Evolutionary conservation across 352 stramenopile genomes (phyloP).

Genomic region (Phytophthora citrophthora): DNA sequence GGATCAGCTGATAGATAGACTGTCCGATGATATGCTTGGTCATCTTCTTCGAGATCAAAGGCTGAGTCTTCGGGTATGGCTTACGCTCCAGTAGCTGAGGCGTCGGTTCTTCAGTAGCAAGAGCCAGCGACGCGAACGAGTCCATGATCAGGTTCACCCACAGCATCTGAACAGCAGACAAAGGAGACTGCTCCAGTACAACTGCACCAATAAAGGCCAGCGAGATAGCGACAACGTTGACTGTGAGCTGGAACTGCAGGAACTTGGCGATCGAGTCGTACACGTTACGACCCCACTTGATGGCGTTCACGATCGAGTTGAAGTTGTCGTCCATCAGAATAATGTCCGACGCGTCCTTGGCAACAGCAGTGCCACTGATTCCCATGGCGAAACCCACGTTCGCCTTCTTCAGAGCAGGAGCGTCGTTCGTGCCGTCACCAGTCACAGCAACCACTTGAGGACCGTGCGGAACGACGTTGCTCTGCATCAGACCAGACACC

Average conservation of each 20-base stretch:
- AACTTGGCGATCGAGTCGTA: constrained; percentile 98
- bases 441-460: constrained; percentile 95
- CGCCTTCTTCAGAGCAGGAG: constrained; percentile 94
- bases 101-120: constrained; percentile 94
- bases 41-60: constrained; percentile 94
- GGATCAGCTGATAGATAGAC: constrained; percentile 88
- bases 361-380: constrained; percentile 93
- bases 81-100: constrained; percentile 86
- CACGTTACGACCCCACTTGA: constrained; percentile 96
- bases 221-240: constrained; percentile 94
- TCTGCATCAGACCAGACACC: constrained; percentile 68
- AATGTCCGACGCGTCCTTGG: constrained; percentile 96
- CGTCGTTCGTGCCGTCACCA: constrained; percentile 96
- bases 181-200: constrained; percentile 63
- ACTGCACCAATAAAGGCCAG: constrained; percentile 90
- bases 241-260: constrained; percentile 96
- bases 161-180: constrained; percentile 96
- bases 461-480: constrained; percentile 55
- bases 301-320: constrained; percentile 94
- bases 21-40: constrained; percentile 94
- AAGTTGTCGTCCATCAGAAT: constrained; percentile 97
- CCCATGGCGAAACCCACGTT: constrained; percentile 97
- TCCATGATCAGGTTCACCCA: constrained; percentile 99
- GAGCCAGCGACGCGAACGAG: constrained; percentile 94
- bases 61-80: constrained; percentile 90